Conservation (phyloP, 2,329 filamentous ascomycete genomes). For the Xylaria sp. region DNA sequence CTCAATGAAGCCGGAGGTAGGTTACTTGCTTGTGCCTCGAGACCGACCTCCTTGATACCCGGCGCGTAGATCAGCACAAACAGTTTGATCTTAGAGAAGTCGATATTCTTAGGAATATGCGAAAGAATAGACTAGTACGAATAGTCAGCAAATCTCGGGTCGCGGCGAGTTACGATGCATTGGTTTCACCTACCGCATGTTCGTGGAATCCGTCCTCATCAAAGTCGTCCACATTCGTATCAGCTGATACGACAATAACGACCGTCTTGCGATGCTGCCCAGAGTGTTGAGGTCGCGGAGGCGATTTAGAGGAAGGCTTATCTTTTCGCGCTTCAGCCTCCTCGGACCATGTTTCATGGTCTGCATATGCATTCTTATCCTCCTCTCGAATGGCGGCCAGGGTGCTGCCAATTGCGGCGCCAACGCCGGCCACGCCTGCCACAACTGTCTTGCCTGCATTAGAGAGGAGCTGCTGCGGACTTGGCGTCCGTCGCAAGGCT, state of each 20-base stretch:
- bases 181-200: slow-evolving; percentile 74
- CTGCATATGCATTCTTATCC: slow-evolving; percentile 80
- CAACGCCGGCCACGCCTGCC: slow-evolving; percentile 83
- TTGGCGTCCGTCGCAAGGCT: slow-evolving; percentile 82
- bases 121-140: slow-evolving; percentile 79
- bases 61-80: slow-evolving; percentile 93
- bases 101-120: slow-evolving; percentile 81
- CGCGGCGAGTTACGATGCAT: neutral
- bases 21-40: slow-evolving; percentile 63
- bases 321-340: slow-evolving; percentile 78
- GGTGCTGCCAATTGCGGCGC: slow-evolving; percentile 83
- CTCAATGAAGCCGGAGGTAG: slow-evolving; percentile 71
- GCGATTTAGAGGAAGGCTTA: slow-evolving; percentile 50
- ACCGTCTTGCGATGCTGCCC: slow-evolving; percentile 76
- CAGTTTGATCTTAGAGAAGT: slow-evolving; percentile 78
- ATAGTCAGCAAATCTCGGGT: slow-evolving; percentile 18
- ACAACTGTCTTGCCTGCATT: slow-evolving; percentile 82
- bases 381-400: slow-evolving; percentile 86
- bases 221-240: slow-evolving; percentile 67
- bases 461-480: slow-evolving; percentile 88
- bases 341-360: slow-evolving; percentile 92
- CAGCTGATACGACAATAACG: slow-evolving; percentile 88
- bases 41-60: slow-evolving; percentile 72
- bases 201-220: slow-evolving; percentile 73
- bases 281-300: slow-evolving; percentile 48